phyloP scores from a whole-genome alignment of 2,329 filamentous ascomycete species.

The Phyllosticta ampelicida region DNA sequence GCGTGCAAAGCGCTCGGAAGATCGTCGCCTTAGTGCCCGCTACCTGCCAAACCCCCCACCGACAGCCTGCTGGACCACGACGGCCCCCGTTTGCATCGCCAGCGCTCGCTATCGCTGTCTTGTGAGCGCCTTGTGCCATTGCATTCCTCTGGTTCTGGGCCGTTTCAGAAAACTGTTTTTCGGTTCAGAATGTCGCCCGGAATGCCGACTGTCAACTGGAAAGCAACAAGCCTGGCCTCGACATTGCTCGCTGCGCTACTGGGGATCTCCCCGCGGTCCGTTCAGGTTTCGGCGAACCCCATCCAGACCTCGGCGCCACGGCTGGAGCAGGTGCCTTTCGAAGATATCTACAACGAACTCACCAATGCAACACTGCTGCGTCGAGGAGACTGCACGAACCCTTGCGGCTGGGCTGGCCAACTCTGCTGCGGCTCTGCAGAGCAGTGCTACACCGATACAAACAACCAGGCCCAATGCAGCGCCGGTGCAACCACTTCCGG shows the following conservation, averaged over 20 bases:
- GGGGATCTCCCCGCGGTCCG: background rate
- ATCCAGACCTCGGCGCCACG: background rate
- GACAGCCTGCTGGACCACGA: background rate
- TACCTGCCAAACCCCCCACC: background rate
- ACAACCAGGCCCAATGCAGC: slow-evolving; percentile 27
- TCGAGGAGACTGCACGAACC: slow-evolving; percentile 13
- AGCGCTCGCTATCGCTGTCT: background rate
- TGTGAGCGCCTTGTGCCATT: background rate
- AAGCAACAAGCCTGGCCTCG: background rate
- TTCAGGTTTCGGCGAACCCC: slow-evolving; percentile 6
- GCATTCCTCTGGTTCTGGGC: slow-evolving; percentile 4
- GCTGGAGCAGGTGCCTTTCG: slow-evolving; percentile 1
- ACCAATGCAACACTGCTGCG: slow-evolving; percentile 22
- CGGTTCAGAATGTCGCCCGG: background rate
- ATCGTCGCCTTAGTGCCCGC: slow-evolving; percentile 1
- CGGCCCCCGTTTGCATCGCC: background rate
- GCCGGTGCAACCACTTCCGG: slow-evolving; percentile 22
- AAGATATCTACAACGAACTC: slow-evolving; percentile 13
- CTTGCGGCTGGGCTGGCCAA: slow-evolving; percentile 25
- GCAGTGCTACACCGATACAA: slow-evolving; percentile 22
- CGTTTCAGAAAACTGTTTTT: no score
- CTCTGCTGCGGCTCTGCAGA: slow-evolving; percentile 25
- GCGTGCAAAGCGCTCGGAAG: background rate
- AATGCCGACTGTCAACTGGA: background rate
- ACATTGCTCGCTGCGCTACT: slow-evolving; percentile 9